Percentiles rank a stretch among this genome's conserved stretches.
Evolutionary conservation across 345 rosid species (phyloP).

Genomic region (Gossypium australe): DNA sequence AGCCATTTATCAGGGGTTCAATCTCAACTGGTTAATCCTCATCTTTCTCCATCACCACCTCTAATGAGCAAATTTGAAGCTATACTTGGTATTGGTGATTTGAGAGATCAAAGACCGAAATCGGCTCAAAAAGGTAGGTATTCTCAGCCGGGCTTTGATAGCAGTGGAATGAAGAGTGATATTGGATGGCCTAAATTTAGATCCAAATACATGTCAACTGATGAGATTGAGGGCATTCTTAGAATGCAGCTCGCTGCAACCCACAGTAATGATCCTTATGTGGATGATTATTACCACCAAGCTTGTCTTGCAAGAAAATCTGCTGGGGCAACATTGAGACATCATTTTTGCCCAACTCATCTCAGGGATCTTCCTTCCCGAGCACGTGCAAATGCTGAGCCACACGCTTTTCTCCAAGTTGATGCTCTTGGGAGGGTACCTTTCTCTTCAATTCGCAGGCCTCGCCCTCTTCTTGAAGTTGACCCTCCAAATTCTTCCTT

Average conservation of each 20-base stretch:
- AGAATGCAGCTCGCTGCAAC: constrained; percentile 93
- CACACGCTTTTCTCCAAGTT: constrained; percentile 93
- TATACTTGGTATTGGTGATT: constrained; percentile 44
- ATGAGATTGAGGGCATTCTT: constrained; percentile 77
- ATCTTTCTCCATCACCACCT: constrained; percentile 61
- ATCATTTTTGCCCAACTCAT: constrained; percentile 83
- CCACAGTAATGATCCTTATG: constrained; percentile 91
- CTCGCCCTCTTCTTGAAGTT: constrained; percentile 96
- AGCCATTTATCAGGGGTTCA: constrained; percentile 67
- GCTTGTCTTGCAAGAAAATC: constrained; percentile 85
- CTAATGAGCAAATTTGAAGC: constrained; percentile 54
- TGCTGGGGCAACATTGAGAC: constrained; percentile 68
- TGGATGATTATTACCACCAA: constrained; percentile 96
- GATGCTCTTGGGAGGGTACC: constrained; percentile 97
- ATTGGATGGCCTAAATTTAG: constrained; percentile 67
- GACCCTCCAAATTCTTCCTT: constrained; percentile 60
- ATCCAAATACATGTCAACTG: constrained; percentile 77
- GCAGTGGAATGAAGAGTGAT: constrained; percentile 37
- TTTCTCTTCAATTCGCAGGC: constrained; percentile 95
- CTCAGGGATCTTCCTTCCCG: constrained; percentile 79
- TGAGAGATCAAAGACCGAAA: constrained; percentile 59
- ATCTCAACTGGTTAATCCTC: constrained; percentile 55
- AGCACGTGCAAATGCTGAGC: constrained; percentile 67
- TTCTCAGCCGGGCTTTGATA: constrained; percentile 57
- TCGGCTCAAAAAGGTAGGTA: constrained; percentile 62